A percentile compares a stretch with the other conserved stretches of the same genome.
phyloP scores from a whole-genome alignment of 768 basidiomycete species.

The Termitomyces sp. region DNA sequence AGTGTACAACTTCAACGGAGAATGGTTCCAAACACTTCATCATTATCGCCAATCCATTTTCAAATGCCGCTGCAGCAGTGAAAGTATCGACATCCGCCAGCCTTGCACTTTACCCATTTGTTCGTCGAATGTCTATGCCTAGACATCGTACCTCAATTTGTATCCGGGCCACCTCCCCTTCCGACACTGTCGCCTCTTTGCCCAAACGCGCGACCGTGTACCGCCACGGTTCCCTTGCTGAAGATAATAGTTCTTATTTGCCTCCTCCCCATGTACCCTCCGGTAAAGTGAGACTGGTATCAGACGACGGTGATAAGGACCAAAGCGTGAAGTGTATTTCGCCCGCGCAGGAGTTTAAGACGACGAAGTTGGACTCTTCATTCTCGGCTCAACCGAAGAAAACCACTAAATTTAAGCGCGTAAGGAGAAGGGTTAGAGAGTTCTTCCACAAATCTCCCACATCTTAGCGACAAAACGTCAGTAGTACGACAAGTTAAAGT shows the following conservation, averaged over 20 bases:
- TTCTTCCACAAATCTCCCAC: neutral
- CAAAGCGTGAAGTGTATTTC: neutral
- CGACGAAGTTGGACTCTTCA: neutral
- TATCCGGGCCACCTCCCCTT: neutral
- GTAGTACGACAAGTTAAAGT: neutral
- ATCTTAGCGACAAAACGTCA: neutral
- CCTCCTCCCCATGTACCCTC: constrained; percentile 1
- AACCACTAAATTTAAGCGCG: neutral
- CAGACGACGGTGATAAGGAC: neutral
- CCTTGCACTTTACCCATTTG: constrained; percentile 3
- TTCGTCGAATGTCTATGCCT: constrained; percentile 5
- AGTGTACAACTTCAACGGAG: neutral
- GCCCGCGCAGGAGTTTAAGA: neutral
- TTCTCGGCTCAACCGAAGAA: neutral
- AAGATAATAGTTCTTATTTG: constrained; percentile 2
- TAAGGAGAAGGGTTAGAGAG: neutral
- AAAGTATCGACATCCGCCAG: neutral
- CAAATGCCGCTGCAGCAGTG: constrained; percentile 1
- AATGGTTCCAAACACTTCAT: neutral
- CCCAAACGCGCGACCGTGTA: neutral
- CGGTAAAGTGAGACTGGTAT: neutral
- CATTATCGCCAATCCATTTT: neutral
- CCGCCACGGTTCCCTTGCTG: neutral
- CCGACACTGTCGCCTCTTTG: neutral
- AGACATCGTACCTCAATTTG: neutral